Percentiles rank a stretch among this genome's conserved stretches.
phyloP scores from a whole-genome alignment of 148 eudicot species.

The Linanthus parryae region DNA sequence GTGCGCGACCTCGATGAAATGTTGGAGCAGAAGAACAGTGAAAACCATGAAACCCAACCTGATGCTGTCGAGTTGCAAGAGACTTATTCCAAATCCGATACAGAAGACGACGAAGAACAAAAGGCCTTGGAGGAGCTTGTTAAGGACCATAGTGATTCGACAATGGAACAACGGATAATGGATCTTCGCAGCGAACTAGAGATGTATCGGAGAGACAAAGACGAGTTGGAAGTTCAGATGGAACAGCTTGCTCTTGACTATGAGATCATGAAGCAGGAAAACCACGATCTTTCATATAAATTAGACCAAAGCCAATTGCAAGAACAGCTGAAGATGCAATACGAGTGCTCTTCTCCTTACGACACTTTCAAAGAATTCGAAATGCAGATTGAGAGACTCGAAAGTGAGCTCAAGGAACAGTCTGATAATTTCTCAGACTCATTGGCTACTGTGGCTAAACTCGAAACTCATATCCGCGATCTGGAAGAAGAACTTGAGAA shows the following conservation, averaged over 20 bases:
- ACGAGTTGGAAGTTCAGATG: constrained; percentile 86
- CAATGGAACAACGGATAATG: constrained; percentile 68
- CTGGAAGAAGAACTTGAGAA: constrained; percentile 71
- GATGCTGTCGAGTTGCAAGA: constrained; percentile 31
- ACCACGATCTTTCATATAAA: constrained; percentile 62
- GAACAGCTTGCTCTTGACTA: constrained; percentile 97
- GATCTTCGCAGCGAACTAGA: constrained; percentile 74
- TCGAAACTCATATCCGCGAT: constrained; percentile 43
- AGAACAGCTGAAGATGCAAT: constrained; percentile 83
- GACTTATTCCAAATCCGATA: constrained; percentile 27
- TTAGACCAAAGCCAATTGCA: constrained; percentile 71
- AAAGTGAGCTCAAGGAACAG: constrained; percentile 42
- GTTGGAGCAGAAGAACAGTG: constrained; percentile 55
- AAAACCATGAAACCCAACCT: constrained; percentile 22
- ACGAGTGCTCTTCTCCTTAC: constrained; percentile 68
- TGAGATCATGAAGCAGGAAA: constrained; percentile 91
- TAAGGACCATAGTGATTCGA: constrained; percentile 59
- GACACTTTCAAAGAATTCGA: constrained; percentile 51
- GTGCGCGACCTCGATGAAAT: constrained; percentile 85
- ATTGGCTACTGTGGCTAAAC: constrained; percentile 43
- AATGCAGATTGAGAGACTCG: constrained; percentile 42
- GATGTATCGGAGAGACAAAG: constrained; percentile 74
- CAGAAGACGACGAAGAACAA: constrained; percentile 70
- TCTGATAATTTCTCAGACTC: constrained; percentile 43
- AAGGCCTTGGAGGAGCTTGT: constrained; percentile 77